A percentile compares a stretch with the other conserved stretches of the same genome.
Conservation (phyloP, 345 rosid genomes). For the Hirschfeldia incana region DNA sequence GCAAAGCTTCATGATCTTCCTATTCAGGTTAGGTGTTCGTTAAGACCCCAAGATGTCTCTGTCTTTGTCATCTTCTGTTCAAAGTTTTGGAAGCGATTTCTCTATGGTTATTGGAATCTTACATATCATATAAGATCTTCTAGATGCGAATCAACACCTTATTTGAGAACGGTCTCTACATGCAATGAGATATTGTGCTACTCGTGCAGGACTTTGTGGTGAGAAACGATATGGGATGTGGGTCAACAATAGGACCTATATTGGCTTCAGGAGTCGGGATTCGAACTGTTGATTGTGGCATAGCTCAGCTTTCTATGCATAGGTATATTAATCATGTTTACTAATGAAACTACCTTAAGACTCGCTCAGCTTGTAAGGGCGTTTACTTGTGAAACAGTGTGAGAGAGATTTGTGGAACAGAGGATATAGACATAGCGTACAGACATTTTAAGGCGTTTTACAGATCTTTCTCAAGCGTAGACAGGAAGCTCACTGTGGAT, state of each 20-base stretch:
- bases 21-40: conserved; percentile 61
- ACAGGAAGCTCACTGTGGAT: conserved; percentile 65
- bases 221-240: conserved; percentile 98
- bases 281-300: conserved; percentile 92
- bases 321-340: conserved; percentile 47
- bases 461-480: conserved; percentile 65
- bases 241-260: conserved; percentile 95
- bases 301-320: conserved; percentile 97
- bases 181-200: not conserved
- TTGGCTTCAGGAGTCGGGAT: conserved; percentile 92
- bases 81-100: too few relatives aligned
- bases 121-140: not conserved
- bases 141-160: not conserved
- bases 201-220: conserved; percentile 83
- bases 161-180: not conserved
- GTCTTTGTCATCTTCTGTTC: too few relatives aligned
- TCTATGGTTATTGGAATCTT: too few relatives aligned
- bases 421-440: conserved; percentile 82
- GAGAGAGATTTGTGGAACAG: conserved; percentile 84
- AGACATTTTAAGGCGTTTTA: conserved; percentile 91
- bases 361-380: not conserved
- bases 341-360: not conserved
- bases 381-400: conserved; percentile 50
- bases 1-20: conserved; percentile 80
- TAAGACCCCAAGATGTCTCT: not conserved